phyloP scores from a whole-genome alignment of 2,329 filamentous ascomycete species.

The Lachnellula suecica region DNA sequence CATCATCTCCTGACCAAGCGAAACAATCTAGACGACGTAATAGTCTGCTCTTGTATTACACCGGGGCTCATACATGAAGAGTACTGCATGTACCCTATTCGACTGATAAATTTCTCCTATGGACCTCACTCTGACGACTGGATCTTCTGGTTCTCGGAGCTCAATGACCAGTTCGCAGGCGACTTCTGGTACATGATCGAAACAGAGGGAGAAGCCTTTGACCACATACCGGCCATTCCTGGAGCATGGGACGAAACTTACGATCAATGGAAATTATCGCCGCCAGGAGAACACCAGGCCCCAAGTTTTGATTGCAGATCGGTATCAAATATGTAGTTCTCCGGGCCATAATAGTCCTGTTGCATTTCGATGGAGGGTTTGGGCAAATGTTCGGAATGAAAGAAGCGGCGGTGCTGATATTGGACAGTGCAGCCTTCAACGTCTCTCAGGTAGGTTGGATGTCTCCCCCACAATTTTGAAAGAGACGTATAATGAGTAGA shows the following conservation, averaged over 20 bases:
- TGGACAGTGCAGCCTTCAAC: background rate
- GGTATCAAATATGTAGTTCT: too few species aligned
- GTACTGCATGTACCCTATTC: too few species aligned
- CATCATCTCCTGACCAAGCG: background rate
- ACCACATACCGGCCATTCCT: conserved; percentile 2
- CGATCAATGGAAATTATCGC: background rate
- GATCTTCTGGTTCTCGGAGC: conserved; percentile 8
- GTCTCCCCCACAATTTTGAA: background rate
- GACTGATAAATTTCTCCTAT: conserved; percentile 9
- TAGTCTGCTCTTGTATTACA: background rate
- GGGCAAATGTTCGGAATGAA: background rate
- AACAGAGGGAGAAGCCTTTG: conserved; percentile 1
- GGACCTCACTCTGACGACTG: conserved; percentile 10
- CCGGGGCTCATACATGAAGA: background rate
- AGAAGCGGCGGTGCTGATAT: background rate
- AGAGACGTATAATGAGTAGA: background rate
- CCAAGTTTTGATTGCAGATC: too few species aligned
- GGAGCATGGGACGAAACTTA: conserved; percentile 10
- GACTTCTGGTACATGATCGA: conserved; percentile 14
- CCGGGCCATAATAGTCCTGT: too few species aligned
- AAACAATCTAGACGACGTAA: background rate
- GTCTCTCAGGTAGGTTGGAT: background rate
- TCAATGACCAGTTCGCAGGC: background rate
- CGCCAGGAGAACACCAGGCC: background rate
- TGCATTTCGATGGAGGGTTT: too few species aligned